Evolutionary conservation across 2,329 filamentous ascomycete species (phyloP), one percentile per base, ranked within the genome.

Genomic region (Juglanconis sp.): DNA sequence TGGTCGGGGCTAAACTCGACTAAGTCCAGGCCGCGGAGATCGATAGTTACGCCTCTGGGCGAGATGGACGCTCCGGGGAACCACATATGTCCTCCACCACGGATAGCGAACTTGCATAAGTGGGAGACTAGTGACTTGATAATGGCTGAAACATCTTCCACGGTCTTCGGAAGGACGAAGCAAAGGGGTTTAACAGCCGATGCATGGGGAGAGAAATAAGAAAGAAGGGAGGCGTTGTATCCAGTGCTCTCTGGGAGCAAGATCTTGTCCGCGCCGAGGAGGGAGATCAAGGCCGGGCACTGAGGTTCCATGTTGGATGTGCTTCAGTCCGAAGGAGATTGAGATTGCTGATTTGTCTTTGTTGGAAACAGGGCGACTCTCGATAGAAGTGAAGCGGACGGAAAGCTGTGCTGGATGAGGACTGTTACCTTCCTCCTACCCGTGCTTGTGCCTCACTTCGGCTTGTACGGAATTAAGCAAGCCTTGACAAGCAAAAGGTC

Each of bases 201-300:
- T 13, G 58, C 58, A 13, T 60, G 58, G 7, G 49, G 30, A 7
- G 58, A 40, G 24, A 60, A 56, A 11, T 56, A 60, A 3, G 58
- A 60, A n/a, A 32, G 35, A 2, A 52, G 17, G 35, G 17, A 13
- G 8, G 31, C 47, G 9, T 38, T 36, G 13, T 56, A 60, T 34
- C 15, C 47, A 32, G 42, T 5, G 30, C 31, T 53, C 1, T 32
- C 48, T n/a, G 53, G 48, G 0, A 52, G 10, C 7, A 35, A 52
- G 3, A 60, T 53, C 24, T 60, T 52, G 4, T 48, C 58, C 2
- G 36, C 10, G 7, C 52, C 52, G 6, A 60, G 52, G 4, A 52
- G 32, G 13, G 38, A 13, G 13, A 52, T 9, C 31, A 60, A 35
- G 3, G 31, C 40, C 24, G 51, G 46, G 32, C 46, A 55, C 46